Conservation (phyloP, 2,329 filamentous ascomycete genomes). For the Seiridium cupressi region DNA sequence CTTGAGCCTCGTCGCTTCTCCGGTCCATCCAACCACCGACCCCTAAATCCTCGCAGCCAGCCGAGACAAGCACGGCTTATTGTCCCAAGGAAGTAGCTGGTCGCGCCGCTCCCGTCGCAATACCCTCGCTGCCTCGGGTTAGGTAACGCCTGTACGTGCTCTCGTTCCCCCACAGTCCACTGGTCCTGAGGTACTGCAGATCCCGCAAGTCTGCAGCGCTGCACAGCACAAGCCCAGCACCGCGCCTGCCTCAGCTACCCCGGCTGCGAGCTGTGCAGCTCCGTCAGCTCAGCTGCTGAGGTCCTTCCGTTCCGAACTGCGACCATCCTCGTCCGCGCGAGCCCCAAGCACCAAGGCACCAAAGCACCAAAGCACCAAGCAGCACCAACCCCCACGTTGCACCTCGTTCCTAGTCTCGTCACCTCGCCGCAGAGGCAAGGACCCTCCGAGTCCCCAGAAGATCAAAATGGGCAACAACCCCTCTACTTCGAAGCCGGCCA, state of each 20-base stretch:
- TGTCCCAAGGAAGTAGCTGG: slow-evolving; percentile 1
- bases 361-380: background rate
- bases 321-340: background rate
- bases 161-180: background rate
- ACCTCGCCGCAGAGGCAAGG: background rate
- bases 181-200: background rate
- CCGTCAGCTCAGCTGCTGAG: background rate
- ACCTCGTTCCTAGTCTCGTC: slow-evolving; percentile 1
- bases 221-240: no score
- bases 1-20: background rate
- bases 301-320: background rate
- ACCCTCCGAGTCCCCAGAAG: background rate
- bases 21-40: background rate
- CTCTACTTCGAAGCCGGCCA: slow-evolving; percentile 30
- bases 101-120: background rate
- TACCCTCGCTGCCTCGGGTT: no score
- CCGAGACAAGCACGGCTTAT: background rate
- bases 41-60: background rate
- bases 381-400: background rate
- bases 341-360: background rate
- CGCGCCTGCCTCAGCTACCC: background rate
- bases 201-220: background rate
- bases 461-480: slow-evolving; percentile 8
- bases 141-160: no score
- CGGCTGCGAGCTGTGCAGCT: background rate